phyloP scores from a whole-genome alignment of 352 stramenopile genomes.

The Plasmopara viticola region DNA sequence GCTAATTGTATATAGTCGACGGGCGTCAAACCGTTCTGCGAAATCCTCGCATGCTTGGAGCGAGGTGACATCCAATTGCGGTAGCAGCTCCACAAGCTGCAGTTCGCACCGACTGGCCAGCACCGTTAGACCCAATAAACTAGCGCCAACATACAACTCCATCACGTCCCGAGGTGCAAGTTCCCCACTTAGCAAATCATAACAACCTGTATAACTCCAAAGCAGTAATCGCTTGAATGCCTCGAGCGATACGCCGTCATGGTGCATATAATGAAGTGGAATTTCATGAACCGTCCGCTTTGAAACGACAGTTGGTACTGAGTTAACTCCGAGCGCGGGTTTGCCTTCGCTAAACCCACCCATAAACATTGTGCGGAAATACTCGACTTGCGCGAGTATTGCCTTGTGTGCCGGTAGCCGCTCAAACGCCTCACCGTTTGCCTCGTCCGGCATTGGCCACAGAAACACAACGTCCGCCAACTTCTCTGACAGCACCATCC shows the following conservation, averaged over 20 bases:
- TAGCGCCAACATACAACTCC: conserved; percentile 64
- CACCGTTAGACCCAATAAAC: conserved; percentile 45
- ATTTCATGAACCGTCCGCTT: conserved; percentile 38
- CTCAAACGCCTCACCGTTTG: conserved; percentile 18
- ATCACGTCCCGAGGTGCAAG: conserved; percentile 59
- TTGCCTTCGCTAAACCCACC: conserved; percentile 74
- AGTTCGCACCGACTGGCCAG: conserved; percentile 57
- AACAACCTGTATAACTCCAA: conserved; percentile 72
- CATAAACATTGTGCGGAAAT: conserved; percentile 79
- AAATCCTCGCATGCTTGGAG: conserved; percentile 58
- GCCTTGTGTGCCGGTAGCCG: conserved; percentile 61
- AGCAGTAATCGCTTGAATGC: conserved; percentile 55
- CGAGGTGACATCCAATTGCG: conserved; percentile 42
- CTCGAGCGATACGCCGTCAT: conserved; percentile 55
- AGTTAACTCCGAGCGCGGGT: conserved; percentile 3
- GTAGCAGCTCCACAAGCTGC: conserved; percentile 45
- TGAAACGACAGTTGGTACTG: background rate
- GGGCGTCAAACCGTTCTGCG: conserved; percentile 50
- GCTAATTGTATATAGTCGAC: conserved; percentile 41
- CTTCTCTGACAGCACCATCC: conserved; percentile 32
- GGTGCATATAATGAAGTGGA: conserved; percentile 62
- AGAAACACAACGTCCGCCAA: conserved; percentile 71
- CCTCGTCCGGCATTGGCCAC: conserved; percentile 43
- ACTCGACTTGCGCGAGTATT: conserved; percentile 67
- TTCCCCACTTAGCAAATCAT: conserved; percentile 28